Conservation (phyloP, 2,329 filamentous ascomycete species). For the Arthrobotrys iridis region DNA sequence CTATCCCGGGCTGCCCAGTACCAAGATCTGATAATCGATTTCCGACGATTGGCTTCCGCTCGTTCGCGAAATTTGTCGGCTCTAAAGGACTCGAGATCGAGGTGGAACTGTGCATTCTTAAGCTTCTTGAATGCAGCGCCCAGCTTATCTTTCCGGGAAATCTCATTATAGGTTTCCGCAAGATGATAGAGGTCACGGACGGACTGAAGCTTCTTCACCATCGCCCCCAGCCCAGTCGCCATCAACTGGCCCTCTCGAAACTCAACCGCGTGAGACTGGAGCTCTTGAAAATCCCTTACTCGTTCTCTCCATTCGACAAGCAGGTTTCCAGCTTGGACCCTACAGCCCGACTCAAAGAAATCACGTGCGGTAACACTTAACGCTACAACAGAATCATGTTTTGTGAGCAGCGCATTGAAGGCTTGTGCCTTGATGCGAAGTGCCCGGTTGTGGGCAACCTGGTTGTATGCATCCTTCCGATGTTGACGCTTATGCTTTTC, state of each 20-base stretch:
- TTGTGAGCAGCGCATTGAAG: conserved; percentile 27
- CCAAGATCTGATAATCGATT: conserved; percentile 36
- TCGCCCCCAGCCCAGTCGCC: conserved; percentile 1
- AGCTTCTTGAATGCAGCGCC: conserved; percentile 31
- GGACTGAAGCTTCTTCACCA: conserved; percentile 29
- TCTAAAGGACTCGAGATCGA: conserved; percentile 34
- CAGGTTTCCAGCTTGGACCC: conserved; percentile 30
- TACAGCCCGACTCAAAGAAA: conserved; percentile 46
- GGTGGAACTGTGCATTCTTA: conserved; percentile 38
- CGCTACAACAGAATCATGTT: conserved; percentile 13
- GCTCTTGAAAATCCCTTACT: conserved; percentile 5
- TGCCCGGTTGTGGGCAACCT: conserved; percentile 23
- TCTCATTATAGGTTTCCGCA: conserved; percentile 49
- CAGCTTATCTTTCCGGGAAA: conserved; percentile 42
- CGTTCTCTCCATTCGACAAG: conserved; percentile 28
- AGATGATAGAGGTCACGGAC: conserved; percentile 42
- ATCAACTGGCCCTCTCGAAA: conserved; percentile 25
- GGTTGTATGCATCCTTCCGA: conserved; percentile 48
- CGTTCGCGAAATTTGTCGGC: conserved; percentile 43
- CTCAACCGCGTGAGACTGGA: conserved; percentile 22
- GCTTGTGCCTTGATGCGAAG: conserved; percentile 29
- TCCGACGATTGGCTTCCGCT: conserved; percentile 31
- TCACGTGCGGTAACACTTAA: conserved; percentile 29
- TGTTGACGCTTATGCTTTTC: conserved; percentile 46
- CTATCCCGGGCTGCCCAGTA: conserved; percentile 30